Base-by-base conservation (phyloP, 2,329 filamentous ascomycete genomes). In the Paracamarosporium sp. region DNA sequence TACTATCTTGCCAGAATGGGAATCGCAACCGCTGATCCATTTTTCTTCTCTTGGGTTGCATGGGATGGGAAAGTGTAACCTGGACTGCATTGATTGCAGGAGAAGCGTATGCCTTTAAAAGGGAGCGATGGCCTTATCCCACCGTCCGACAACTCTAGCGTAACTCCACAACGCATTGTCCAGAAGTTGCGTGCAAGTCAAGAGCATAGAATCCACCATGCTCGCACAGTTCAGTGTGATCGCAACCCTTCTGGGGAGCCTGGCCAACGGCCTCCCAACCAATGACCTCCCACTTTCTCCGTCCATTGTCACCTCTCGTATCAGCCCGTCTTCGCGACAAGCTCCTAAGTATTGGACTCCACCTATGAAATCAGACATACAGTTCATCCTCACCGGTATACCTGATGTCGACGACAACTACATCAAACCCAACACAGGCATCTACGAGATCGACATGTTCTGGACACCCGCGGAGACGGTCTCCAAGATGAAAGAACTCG, bases 371-470 rank as follows among this genome's bases (percentile, higher is more conserved):
- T 66, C 64, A 25, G 54, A 58, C 40, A 66, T 66, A 44, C 64
- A 67, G 43, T 67, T 65, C 56, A 62, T 67, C 27, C 59, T 67
- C 15, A 64, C 62, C 1, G 64, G 64, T 4, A 67, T 65, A 20
- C 64, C 64, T 1, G 64, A 65, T 40, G 57, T 67, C 15, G 64
- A 65, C 31, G 59, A 62, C 4, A 56, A 54, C 47, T 65, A 57
- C 52, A 67, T 67, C 52, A 48, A 46, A 7, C 64, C 64, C 6
- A 52, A 61, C 22, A 52, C 57, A 2, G 64, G 64, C 22, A 62
- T 67, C 43, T 67, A 65, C 44, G 64, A 67, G 30, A 41, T 67
- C 28, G 64, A 67, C 50, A 65, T 67, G 62, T 67, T 67, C 43
- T 65, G 63, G 54, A 67, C 63, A n/a, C 61, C 64, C 1, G 56